phyloP scores from a whole-genome alignment of 2,329 filamentous ascomycete species.

The Clonostachys rhizophaga region DNA sequence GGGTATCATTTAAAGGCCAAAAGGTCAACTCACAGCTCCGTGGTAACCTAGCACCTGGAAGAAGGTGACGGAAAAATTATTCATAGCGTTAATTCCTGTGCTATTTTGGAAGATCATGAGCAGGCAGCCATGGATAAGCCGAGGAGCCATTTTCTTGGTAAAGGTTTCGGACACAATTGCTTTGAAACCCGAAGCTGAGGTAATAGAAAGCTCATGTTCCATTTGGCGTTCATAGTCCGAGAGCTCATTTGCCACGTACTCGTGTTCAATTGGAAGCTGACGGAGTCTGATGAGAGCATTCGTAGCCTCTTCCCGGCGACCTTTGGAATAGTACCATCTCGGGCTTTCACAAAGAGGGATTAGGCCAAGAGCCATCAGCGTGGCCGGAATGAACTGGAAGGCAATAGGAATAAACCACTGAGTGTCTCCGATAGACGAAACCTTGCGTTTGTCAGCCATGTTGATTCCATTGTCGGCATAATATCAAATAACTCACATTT shows the following conservation, averaged over 20 bases:
- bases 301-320: conserved; percentile 17
- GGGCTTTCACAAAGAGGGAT: conserved; percentile 31
- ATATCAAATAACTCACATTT: conserved; percentile 1
- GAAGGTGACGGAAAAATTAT: too few species aligned
- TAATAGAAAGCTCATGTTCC: conserved; percentile 50
- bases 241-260: conserved; percentile 36
- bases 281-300: conserved; percentile 11
- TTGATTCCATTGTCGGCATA: too few species aligned
- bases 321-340: conserved; percentile 29
- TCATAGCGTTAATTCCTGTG: conserved; percentile 8
- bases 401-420: conserved; percentile 37
- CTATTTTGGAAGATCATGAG: too few species aligned
- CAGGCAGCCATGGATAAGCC: too few species aligned
- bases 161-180: too few species aligned
- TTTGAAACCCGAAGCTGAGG: conserved; percentile 13
- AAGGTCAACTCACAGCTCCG: too few species aligned
- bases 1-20: too few species aligned
- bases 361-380: conserved; percentile 17
- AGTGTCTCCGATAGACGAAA: not conserved
- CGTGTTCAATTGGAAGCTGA: conserved; percentile 11
- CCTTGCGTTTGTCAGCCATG: too few species aligned
- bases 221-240: conserved; percentile 35
- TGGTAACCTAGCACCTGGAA: too few species aligned
- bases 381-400: conserved; percentile 32
- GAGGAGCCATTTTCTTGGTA: too few species aligned